Percentiles rank a stretch among this genome's conserved stretches.
Conservation (phyloP, 2,329 filamentous ascomycete species). For the Stachybotrys elegans region DNA sequence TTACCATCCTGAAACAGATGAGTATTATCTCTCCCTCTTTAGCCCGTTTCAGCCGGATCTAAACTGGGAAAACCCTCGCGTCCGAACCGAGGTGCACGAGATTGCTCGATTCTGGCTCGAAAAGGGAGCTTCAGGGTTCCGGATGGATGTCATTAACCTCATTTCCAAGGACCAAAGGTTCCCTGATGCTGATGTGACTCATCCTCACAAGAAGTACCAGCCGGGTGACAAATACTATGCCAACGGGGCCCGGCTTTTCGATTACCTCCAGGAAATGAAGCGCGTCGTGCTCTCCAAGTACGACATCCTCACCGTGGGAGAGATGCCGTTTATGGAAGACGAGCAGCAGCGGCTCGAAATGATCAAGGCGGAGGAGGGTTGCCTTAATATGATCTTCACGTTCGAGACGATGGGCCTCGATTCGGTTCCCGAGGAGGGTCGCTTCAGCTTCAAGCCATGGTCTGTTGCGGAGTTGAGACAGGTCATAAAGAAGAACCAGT, state of each 20-base stretch:
- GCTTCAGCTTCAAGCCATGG: conserved; percentile 5
- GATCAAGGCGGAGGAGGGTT: conserved; percentile 43
- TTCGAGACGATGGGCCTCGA: conserved; percentile 56
- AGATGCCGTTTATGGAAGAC: conserved; percentile 54
- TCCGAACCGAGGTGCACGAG: conserved; percentile 61
- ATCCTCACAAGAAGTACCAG: conserved; percentile 36
- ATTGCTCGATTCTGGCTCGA: conserved; percentile 64
- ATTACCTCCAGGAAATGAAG: conserved; percentile 58
- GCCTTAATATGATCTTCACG: conserved; percentile 60
- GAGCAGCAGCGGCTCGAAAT: conserved; percentile 48
- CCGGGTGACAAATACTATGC: conserved; percentile 36
- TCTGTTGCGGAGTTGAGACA: conserved; percentile 12
- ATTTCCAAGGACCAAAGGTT: conserved; percentile 55
- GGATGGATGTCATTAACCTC: conserved; percentile 64
- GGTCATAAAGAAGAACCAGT: conserved; percentile 36
- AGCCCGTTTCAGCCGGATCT: conserved; percentile 68
- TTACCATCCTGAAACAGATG: conserved; percentile 56
- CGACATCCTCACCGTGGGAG: conserved; percentile 60
- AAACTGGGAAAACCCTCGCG: conserved; percentile 68
- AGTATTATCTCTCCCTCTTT: conserved; percentile 70
- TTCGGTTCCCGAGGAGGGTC: conserved; percentile 32
- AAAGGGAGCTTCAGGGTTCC: conserved; percentile 61
- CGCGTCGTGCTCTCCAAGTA: conserved; percentile 48
- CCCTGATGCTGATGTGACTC: conserved; percentile 45
- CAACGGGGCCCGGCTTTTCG: conserved; percentile 59